Evolutionary conservation across 352 stramenopile genomes (phyloP), one percentile per base, ranked within the genome.

Genomic region (Phytophthora constricta): DNA sequence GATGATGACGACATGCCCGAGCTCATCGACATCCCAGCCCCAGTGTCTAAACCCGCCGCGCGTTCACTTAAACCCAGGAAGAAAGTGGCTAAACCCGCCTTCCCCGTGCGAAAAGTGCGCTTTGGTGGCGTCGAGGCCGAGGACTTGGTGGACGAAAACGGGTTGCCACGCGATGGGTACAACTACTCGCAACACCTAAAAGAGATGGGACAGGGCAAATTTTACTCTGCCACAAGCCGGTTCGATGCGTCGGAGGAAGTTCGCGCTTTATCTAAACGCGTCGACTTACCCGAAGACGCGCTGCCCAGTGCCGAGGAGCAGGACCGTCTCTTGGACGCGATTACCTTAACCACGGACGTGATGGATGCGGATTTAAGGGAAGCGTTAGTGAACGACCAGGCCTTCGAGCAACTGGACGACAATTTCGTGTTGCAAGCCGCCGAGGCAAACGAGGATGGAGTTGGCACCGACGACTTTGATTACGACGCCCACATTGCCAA

Each of bases 401-500:
- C 82, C 17, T 96, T 96, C 56, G 91, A 97, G 59, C 76, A 95
- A 60, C 73, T 98, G 19, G 87, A 98, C 63, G 94, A 98, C 58
- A 92, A 98, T 57, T 98, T 98, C 50, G 75, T 98, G 63, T 45
- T 78, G 34, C 87, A 97, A 58, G 92, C 92, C 0, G 79, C 87
- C 17, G 43, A 69, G 23, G 78, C 90, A 16, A 77, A 82, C 22
- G 54, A 46, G 1, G 79, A 91, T 3, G 71, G 66, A 16, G 65
- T 48, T 28, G 65, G 23, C 0, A 26, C 25, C 4, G 88, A 90
- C 47, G 90, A 80, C 8, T 98, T 98, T 68, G 93, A 98, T 65
- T 98, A 98, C 68, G 92, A 98, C 47, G 90, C 90, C 19, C 93
- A 98, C 63, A 97, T 98, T 63, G 91, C 89, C 31, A 95, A 92